A percentile compares a stretch with the other conserved stretches of the same genome.
Conservation (phyloP, 257 asterid genomes). For the Orobanche coerulescens region DNA sequence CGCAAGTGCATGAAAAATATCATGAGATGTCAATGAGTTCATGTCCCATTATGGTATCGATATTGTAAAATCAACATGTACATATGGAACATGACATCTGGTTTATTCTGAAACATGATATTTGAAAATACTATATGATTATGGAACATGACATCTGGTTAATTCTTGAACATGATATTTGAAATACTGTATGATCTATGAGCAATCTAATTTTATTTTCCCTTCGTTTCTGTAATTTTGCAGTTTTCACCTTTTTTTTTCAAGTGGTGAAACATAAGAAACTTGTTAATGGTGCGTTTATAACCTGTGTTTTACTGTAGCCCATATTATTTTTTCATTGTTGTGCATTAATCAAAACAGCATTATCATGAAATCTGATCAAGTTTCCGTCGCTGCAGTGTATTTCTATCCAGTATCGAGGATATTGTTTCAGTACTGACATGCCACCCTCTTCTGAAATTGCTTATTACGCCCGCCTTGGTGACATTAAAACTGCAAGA, state of each 20-base stretch:
- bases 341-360: not conserved
- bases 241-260: not conserved
- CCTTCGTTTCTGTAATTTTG: too few species aligned
- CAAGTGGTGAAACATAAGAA: not conserved
- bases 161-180: too few species aligned
- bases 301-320: not conserved
- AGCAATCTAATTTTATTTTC: not conserved
- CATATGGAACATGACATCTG: not conserved
- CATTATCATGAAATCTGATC: not conserved
- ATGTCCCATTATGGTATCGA: too few species aligned
- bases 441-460: conserved; percentile 43
- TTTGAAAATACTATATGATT: not conserved
- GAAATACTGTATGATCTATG: too few species aligned
- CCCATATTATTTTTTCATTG: not conserved
- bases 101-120: not conserved
- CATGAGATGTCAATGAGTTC: too few species aligned
- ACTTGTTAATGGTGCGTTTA: not conserved
- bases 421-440: conserved; percentile 26
- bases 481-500: conserved; percentile 53
- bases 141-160: not conserved
- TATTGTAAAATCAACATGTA: too few species aligned
- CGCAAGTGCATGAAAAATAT: too few species aligned
- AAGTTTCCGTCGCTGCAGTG: conserved; percentile 18
- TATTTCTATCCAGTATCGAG: conserved; percentile 20
- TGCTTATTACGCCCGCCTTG: conserved; percentile 40